Evolutionary conservation across 2,329 filamentous ascomycete species (phyloP), one percentile per base, ranked within the genome.

Genomic region (Cadophora sp.): DNA sequence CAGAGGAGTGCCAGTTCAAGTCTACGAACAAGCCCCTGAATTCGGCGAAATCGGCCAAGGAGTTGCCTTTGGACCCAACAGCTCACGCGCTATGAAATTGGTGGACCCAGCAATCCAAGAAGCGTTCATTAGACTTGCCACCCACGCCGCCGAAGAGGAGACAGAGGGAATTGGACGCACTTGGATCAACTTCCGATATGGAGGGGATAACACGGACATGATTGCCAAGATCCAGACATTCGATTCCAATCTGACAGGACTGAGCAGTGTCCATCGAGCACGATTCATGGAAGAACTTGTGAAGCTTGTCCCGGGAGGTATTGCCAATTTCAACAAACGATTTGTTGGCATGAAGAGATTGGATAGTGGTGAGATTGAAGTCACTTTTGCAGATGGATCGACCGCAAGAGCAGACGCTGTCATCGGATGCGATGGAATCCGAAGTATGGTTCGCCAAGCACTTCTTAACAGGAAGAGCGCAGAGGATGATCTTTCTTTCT

Each of bases 401-500:
- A 73, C 71, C 0, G 81, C 77, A 1, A 70, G 76, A 24, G 81
- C 83, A 50, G 78, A 77, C 66, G 78, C 80, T 2, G 83, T 87
- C 0, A 79, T 90, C 58, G 87, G 85, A 13, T 88, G 85, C 71
- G 88, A 90, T 75, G 88, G 88, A 0, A 87, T 90, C 36, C 22
- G 41, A 16, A 47, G 41, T 20, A 33, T 14, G 14, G 58, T 60
- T 18, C 45, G 45, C 3, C 58, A 60, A 60, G 56, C 39, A 22
- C 41, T 59, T 24, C n/a, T 59, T 9, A n/a, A 16, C 3, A 16
- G 56, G 18, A 43, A 59, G 33, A 59, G 56, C 33, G 56, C 56
- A 11, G 56, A 59, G 36, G 56, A 59, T 6, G 56, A 59, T 20
- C 20, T 59, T 22, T 59, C 56, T 3, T 59, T 59, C 36, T 59